Percentiles rank a stretch among this genome's conserved stretches.
phyloP scores from a whole-genome alignment of 495 filamentous ascomycete species.

The Aspergillus carlsbadensis region DNA sequence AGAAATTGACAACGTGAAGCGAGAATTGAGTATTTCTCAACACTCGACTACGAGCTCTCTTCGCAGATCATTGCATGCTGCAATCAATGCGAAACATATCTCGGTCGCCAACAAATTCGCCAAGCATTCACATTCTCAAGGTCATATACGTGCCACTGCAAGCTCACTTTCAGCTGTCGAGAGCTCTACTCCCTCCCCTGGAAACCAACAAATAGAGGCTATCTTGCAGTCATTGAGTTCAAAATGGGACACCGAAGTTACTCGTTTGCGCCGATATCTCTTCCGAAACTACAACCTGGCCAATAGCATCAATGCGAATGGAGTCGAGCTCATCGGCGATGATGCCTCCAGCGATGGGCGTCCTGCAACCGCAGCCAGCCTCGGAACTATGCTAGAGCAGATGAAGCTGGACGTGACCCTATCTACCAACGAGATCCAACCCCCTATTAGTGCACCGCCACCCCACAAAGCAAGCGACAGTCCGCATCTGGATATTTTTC shows the following conservation, averaged over 20 bases:
- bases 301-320: constrained; percentile 36
- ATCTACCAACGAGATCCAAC: constrained; percentile 32
- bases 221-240: constrained; percentile 56
- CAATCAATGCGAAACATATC: constrained; percentile 34
- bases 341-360: constrained; percentile 39
- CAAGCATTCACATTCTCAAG: constrained; percentile 31
- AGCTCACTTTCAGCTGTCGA: constrained; percentile 24
- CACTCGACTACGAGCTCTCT: constrained; percentile 41
- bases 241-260: constrained; percentile 62
- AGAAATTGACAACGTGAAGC: constrained; percentile 55
- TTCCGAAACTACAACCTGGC: constrained; percentile 60
- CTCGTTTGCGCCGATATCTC: constrained; percentile 57
- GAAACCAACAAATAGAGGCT: constrained; percentile 49
- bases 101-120: constrained; percentile 31
- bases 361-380: constrained; percentile 37
- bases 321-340: constrained; percentile 14
- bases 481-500: constrained; percentile 22
- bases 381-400: constrained; percentile 42
- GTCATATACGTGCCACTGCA: constrained; percentile 19
- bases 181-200: constrained; percentile 29
- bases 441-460: constrained; percentile 14
- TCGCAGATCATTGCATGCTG: constrained; percentile 45
- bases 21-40: constrained; percentile 32
- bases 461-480: background rate
- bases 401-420: constrained; percentile 42